These are phyloP conservation scores for Yamadazyma conglobata DNA, from an alignment of 1,139 yeast species.

Conservation along the genomic window DNA sequence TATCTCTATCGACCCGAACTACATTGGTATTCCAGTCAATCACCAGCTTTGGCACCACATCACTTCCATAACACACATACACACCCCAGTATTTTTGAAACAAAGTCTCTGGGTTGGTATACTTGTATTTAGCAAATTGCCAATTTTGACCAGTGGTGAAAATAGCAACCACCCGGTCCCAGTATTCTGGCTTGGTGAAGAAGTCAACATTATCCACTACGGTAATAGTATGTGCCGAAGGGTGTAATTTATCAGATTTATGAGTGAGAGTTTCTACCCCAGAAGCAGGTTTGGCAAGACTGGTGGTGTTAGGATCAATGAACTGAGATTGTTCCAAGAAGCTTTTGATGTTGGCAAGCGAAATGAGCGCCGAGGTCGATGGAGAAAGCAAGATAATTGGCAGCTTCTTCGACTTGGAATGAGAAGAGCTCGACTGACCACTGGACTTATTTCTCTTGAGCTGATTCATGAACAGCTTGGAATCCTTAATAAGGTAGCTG, in stretches of 20 bases:
- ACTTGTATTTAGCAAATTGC: conserved; percentile 90
- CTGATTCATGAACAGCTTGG: conserved; percentile 56
- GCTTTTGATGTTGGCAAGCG: conserved; percentile 76
- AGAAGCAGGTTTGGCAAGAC: conserved; percentile 27
- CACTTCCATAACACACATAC: conserved; percentile 73
- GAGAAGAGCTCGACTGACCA: conserved; percentile 13
- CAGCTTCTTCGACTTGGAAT: conserved; percentile 44
- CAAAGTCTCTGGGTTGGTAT: conserved; percentile 72
- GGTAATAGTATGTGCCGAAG: conserved; percentile 57
- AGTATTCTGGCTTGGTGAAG: conserved; percentile 91
- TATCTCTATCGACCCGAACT: conserved; percentile 73
- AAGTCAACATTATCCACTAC: conserved; percentile 87
- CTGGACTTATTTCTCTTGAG: conserved; percentile 41
- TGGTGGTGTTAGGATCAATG: conserved; percentile 48
- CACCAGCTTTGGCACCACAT: conserved; percentile 70
- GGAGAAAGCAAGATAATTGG: conserved; percentile 95
- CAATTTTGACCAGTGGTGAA: conserved; percentile 96
- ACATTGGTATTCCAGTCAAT: conserved; percentile 86
- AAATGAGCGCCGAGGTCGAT: conserved; percentile 84
- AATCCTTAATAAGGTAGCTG: conserved; percentile 69
- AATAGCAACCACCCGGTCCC: conserved; percentile 95
- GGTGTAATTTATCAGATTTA: conserved; percentile 51
- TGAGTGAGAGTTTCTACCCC: conserved; percentile 55
- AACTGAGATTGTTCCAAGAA: conserved; percentile 79
- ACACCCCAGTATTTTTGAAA: conserved; percentile 87